Percentiles rank a stretch among this genome's conserved stretches.
Conservation (phyloP, 352 stramenopile genomes). For the Globisporangium nunn region DNA sequence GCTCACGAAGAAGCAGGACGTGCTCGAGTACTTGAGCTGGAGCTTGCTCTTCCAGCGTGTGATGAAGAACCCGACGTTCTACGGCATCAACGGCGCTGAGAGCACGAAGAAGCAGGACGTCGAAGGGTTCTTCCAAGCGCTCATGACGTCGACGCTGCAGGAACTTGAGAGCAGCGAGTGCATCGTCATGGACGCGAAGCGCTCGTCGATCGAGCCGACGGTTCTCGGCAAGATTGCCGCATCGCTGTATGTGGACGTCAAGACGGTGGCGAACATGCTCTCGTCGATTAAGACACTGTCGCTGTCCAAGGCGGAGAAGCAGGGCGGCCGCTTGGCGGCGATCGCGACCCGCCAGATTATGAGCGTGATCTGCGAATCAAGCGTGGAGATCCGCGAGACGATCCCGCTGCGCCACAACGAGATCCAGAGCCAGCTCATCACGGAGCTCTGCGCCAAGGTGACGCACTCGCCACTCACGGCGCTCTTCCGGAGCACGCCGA, state of each 20-base stretch:
- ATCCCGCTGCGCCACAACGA: slow-evolving; percentile 97
- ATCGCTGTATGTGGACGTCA: slow-evolving; percentile 95
- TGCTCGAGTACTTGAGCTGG: slow-evolving; percentile 95
- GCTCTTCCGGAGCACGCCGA: slow-evolving; percentile 33
- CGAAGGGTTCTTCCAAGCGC: slow-evolving; percentile 72
- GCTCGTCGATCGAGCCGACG: slow-evolving; percentile 65
- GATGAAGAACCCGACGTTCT: slow-evolving; percentile 95
- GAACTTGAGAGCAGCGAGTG: slow-evolving; percentile 88
- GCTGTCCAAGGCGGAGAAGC: slow-evolving; percentile 9
- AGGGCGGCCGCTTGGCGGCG: slow-evolving; percentile 8
- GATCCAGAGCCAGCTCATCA: slow-evolving; percentile 75
- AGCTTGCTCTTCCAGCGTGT: slow-evolving; percentile 96
- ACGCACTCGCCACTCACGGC: slow-evolving; percentile 50
- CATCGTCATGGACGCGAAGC: slow-evolving; percentile 44
- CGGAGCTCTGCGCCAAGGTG: slow-evolving; percentile 48
- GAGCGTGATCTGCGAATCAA: slow-evolving; percentile 53
- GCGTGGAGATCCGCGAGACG: slow-evolving; percentile 92
- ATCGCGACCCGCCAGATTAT: slow-evolving; percentile 26
- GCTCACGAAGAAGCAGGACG: slow-evolving; percentile 84
- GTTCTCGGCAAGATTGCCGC: slow-evolving; percentile 90
- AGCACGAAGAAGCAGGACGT: slow-evolving; percentile 25
- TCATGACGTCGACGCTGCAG: slow-evolving; percentile 69
- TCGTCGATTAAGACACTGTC: slow-evolving; percentile 21
- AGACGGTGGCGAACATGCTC: slow-evolving; percentile 76
- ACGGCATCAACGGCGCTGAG: slow-evolving; percentile 70